Percentiles rank a stretch among this genome's conserved stretches.
Conservation (phyloP, 345 rosid species). For the Combretum micranthum region DNA sequence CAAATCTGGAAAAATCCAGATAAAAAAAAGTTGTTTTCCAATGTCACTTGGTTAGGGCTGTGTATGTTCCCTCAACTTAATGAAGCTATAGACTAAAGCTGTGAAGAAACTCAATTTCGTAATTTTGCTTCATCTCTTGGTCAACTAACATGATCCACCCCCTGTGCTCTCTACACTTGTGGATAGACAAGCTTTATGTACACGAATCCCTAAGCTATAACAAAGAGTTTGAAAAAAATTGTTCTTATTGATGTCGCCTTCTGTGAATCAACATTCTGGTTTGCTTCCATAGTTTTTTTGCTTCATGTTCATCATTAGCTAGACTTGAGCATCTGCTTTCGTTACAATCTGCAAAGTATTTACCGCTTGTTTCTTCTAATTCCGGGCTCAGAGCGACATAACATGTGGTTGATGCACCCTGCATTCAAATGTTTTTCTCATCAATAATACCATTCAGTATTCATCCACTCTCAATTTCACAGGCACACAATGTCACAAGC, state of each 20-base stretch:
- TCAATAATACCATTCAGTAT: no score
- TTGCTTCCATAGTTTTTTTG: constrained; percentile 54
- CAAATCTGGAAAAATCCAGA: no score
- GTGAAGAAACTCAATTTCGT: no score
- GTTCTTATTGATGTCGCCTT: constrained; percentile 17
- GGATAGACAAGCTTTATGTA: constrained; percentile 6
- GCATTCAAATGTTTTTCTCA: constrained; percentile 7
- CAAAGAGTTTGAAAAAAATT: not conserved
- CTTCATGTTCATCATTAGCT: constrained; percentile 61
- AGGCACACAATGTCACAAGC: not conserved
- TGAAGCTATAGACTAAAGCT: no score
- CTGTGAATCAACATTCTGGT: constrained; percentile 46
- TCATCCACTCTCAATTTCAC: constrained; percentile 2
- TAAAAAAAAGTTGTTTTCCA: no score
- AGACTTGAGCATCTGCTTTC: constrained; percentile 63
- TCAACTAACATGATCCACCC: not conserved
- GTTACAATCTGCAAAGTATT: constrained; percentile 85
- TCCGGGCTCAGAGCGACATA: constrained; percentile 76
- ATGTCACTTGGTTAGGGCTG: no score
- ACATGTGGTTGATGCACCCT: constrained; percentile 97
- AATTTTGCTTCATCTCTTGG: not conserved
- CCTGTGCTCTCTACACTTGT: not conserved
- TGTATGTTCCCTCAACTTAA: no score
- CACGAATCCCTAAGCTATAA: constrained; percentile 7
- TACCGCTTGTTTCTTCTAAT: constrained; percentile 50